Evolutionary conservation across 163 green algal genomes (phyloP), one percentile per base, ranked within the genome.

Genomic region (Prototheca wickerhamii): DNA sequence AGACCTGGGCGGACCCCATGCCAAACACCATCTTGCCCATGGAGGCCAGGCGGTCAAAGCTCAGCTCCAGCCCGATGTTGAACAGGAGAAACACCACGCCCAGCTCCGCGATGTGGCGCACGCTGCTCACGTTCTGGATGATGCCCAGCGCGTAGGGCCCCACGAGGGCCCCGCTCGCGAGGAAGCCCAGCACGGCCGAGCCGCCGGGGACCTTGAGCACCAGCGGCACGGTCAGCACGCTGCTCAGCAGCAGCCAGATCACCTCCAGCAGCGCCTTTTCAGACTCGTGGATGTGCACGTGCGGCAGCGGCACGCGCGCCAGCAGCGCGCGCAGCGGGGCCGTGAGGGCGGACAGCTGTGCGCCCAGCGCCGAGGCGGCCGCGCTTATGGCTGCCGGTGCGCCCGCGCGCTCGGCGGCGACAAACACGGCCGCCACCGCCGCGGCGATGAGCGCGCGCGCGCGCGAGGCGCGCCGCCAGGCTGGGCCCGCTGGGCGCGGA

Each of bases 81-180:
- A 99, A 99, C n/a, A 99, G 91, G 67, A 99, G 87, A 80, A 99
- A 98, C 54, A 99, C 89, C 8, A 99, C 94, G 7, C 93, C 94
- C 69, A 99, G 83, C 84, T 99, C 94, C 15, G 91, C 93, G 53
- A 97, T 77, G 68, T 91, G 87, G 20, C 62, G 80, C 52, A 97
- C 86, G 67, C 82, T 84, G 49, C 83, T 64, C 32, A 98, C 88
- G 71, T 96, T 81, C 50, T 82, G 72, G 68, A 97, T 91, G 67
- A 96, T 88, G 63, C 89, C 91, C 43, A 97, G 79, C 5, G 86
- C 86, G 67, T 97, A 84, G 2, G 94, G 94, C 3, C 94, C 94
- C 31, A 99, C 88, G 25, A 98, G 66, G 3, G 89, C 91, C 28
- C 94, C 94, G 18, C 88, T 89, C 25, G 84, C 81, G 61, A 99